A percentile compares a stretch with the other conserved stretches of the same genome.
Conservation (phyloP, 257 asterid species). For the Agastache rugosa region DNA sequence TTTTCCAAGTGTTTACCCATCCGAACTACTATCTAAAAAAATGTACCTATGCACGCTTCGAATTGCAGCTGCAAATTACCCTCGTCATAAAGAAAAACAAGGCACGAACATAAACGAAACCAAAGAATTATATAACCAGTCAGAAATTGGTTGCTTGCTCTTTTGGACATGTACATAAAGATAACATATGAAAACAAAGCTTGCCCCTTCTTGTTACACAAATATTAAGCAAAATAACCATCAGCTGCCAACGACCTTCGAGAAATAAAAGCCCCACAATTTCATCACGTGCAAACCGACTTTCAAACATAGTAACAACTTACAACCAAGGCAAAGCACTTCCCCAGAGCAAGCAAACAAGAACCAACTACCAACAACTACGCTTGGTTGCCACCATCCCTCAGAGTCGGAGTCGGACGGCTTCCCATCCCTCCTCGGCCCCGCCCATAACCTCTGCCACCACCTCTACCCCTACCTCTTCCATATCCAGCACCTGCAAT, state of each 20-base stretch:
- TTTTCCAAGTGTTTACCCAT: no score
- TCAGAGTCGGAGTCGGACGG: constrained; percentile 51
- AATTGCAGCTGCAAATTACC: no score
- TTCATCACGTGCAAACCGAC: constrained; percentile 33
- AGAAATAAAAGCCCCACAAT: constrained; percentile 34
- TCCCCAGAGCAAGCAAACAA: constrained; percentile 42
- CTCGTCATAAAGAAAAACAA: no score
- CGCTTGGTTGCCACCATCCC: constrained; percentile 66
- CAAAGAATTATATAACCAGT: constrained; percentile 37
- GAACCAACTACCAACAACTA: constrained; percentile 42
- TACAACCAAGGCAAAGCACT: constrained; percentile 38
- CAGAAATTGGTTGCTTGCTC: constrained; percentile 41
- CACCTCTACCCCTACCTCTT: constrained; percentile 76
- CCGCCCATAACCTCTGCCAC: constrained; percentile 66
- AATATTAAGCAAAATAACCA: constrained; percentile 15
- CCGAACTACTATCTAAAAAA: no score
- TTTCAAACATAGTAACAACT: constrained; percentile 38
- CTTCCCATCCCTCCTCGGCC: constrained; percentile 65
- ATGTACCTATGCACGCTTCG: no score
- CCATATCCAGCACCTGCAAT: constrained; percentile 73
- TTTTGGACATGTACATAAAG: constrained; percentile 27
- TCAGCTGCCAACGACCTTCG: constrained; percentile 31
- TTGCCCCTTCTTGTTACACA: constrained; percentile 27
- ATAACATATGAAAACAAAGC: constrained; percentile 32
- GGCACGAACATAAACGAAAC: not conserved